Conservation (phyloP, 1,139 yeast genomes). For the Trichomonascaceae sp. region DNA sequence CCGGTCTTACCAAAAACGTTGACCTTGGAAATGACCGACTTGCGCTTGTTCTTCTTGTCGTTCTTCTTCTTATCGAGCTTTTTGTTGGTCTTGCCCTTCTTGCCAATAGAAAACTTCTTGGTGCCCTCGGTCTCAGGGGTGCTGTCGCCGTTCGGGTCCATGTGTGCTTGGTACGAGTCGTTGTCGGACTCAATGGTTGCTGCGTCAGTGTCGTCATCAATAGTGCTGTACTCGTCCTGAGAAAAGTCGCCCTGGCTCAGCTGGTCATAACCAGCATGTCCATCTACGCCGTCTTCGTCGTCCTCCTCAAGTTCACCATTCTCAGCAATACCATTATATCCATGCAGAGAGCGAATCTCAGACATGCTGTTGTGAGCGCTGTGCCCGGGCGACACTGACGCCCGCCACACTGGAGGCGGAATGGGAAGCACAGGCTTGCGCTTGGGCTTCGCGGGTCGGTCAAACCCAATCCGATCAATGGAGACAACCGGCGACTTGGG, state of each 20-base stretch:
- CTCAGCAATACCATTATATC: background rate
- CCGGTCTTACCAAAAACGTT: slow-evolving; percentile 2
- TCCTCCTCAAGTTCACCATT: background rate
- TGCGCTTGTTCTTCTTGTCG: slow-evolving; percentile 6
- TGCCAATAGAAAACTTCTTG: background rate
- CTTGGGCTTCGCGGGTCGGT: background rate
- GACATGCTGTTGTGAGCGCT: background rate
- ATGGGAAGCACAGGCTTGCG: background rate
- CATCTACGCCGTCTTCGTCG: slow-evolving; percentile 1
- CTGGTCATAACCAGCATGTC: slow-evolving; percentile 1
- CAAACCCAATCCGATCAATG: too few species aligned
- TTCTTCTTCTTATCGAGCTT: slow-evolving; percentile 5
- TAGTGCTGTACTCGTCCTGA: background rate
- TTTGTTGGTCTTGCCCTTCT: slow-evolving; percentile 1
- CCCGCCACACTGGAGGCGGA: background rate
- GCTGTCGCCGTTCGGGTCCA: slow-evolving; percentile 3
- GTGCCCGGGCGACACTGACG: background rate
- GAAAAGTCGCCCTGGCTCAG: background rate
- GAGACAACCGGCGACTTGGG: too few species aligned
- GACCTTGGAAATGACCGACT: slow-evolving; percentile 3
- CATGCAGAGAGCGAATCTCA: slow-evolving; percentile 3
- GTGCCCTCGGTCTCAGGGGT: slow-evolving; percentile 1
- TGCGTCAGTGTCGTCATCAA: background rate
- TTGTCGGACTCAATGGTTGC: slow-evolving; percentile 19
- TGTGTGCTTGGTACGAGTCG: slow-evolving; percentile 9